These are phyloP conservation scores for Physcomitrellopsis africana DNA, from an alignment of 225 moss, liverwort and hornwort genomes.

Conservation along the genomic window DNA sequence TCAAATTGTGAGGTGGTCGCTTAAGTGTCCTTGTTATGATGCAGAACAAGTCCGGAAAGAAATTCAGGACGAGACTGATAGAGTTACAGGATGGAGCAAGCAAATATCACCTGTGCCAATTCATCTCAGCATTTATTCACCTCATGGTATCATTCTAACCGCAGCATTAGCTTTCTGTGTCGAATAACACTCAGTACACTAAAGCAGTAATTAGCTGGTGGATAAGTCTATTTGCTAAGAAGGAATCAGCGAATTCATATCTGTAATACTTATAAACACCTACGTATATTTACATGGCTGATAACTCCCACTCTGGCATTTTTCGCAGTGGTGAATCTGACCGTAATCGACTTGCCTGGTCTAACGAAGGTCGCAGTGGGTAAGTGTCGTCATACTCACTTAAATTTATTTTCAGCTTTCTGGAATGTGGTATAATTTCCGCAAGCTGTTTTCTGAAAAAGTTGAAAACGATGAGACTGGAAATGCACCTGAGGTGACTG, in stretches of 20 bases:
- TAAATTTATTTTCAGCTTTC: neutral
- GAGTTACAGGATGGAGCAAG: constrained; percentile 55
- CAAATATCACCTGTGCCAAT: constrained; percentile 63
- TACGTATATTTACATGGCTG: neutral
- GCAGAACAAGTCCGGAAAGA: constrained; percentile 49
- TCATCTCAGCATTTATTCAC: constrained; percentile 62
- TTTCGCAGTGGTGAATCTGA: constrained; percentile 79
- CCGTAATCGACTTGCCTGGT: constrained; percentile 89
- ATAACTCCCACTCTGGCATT: constrained; percentile 15
- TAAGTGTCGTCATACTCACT: constrained; percentile 33
- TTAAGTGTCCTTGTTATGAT: neutral
- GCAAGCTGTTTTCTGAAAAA: neutral
- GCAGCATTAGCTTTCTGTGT: neutral
- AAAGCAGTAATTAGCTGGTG: neutral
- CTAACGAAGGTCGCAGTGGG: constrained; percentile 89
- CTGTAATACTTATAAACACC: no score
- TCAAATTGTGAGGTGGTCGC: neutral
- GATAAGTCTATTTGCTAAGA: neutral
- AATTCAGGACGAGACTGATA: constrained; percentile 62
- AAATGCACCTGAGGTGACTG: constrained; percentile 6
- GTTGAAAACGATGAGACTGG: neutral
- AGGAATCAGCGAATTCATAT: neutral
- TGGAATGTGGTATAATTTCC: neutral
- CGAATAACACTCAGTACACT: neutral
- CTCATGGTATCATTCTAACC: constrained; percentile 43